Base-by-base conservation (phyloP, 345 rosid genomes). In the Hibiscus trionum region DNA sequence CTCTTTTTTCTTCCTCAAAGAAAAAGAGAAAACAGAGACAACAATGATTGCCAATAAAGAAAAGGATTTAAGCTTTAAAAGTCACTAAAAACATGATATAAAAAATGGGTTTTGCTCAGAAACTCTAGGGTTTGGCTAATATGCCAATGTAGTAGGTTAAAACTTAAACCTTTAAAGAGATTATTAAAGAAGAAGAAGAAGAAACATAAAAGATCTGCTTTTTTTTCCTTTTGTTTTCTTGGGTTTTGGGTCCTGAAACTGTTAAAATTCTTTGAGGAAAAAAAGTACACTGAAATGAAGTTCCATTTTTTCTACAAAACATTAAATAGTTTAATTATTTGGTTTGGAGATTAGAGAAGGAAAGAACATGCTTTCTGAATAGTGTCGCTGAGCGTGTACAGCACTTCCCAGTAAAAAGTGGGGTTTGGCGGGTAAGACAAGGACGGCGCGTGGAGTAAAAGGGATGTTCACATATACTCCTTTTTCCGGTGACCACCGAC, bases 11-110 rank as follows among this genome's bases (percentile, higher is more conserved):
- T 61, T 29, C 7, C 7, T 52, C n/a, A 17, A 71, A 64, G 70
- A 63, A 21, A 67, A 67, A 27, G 16, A 53, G 70, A 21, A 33
- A 29, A 63, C 42, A 64, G 70, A 59, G 66, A 73, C 49, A 50
- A 15, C 14, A 73, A 56, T 73, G 65, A 65, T 73, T 73, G 57
- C 55, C 15, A 37, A 73, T 73, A 64, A 73, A 64, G 71, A 65
- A 73, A 63, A 29, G 63, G 55, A 50, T 52, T 73, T 64, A 73
- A 65, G 42, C 71, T 65, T 17, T 50, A 50, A 72, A 72, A 35
- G 27, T 14, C 75, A 47, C 69, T 12, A n/a, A 49, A 42, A 39
- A 15, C 16, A 0, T 12, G 29, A 61, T 11, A 61, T 5, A 31
- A 61, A 16, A 61, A 47, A 4, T 0, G 44, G 69, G 31, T 50